Evolutionary conservation across 2,329 filamentous ascomycete species (phyloP).

Genomic region (Trichoderma koningii): DNA sequence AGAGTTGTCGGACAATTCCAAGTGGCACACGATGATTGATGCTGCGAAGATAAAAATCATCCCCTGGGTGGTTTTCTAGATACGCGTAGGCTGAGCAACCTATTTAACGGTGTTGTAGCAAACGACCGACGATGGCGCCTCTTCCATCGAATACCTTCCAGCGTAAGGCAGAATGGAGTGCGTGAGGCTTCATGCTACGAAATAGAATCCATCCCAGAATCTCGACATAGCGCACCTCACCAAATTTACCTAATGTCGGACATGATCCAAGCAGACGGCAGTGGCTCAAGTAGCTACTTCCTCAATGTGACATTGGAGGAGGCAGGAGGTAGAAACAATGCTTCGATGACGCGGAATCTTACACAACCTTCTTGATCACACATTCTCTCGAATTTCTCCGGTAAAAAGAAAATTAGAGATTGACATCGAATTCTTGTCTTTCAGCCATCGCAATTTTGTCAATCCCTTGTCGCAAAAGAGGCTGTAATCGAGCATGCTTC

Average conservation of each 20-base stretch:
- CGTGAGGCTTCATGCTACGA: not conserved
- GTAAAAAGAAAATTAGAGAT: not conserved
- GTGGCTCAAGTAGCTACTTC: slow-evolving; percentile 15
- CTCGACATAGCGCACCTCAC: not conserved
- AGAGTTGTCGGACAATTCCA: not conserved
- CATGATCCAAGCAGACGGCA: not conserved
- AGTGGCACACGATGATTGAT: too few species aligned
- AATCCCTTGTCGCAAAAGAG: not conserved
- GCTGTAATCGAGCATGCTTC: not conserved
- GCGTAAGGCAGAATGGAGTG: not conserved
- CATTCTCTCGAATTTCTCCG: not conserved
- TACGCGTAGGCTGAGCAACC: too few species aligned
- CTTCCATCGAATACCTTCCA: too few species aligned
- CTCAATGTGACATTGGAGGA: not conserved
- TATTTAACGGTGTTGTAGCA: too few species aligned
- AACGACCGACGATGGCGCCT: too few species aligned
- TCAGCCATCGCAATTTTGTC: not conserved
- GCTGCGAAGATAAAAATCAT: too few species aligned
- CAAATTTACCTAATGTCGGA: too few species aligned
- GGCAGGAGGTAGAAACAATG: not conserved
- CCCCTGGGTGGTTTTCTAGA: too few species aligned
- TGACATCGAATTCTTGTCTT: not conserved
- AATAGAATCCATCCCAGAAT: not conserved
- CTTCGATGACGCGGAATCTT: slow-evolving; percentile 1
- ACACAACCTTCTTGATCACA: not conserved